Conservation (phyloP, 257 asterid genomes). For the Fraxinus excelsior region DNA sequence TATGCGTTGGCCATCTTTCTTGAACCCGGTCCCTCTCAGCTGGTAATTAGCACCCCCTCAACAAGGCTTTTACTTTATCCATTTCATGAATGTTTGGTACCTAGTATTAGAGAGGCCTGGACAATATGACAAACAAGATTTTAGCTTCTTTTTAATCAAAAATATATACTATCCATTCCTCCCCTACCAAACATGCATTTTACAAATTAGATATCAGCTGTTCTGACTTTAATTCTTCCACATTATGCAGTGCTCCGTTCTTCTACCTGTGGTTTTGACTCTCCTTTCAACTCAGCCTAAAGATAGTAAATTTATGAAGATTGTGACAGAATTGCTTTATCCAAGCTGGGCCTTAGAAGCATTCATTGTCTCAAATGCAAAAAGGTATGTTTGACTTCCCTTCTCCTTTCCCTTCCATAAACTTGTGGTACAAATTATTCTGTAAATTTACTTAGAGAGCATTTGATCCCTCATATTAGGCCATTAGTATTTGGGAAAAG, state of each 20-base stretch:
- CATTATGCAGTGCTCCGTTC: constrained; percentile 76
- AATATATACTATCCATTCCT: background rate
- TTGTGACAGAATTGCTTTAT: constrained; percentile 54
- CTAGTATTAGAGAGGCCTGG: background rate
- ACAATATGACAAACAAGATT: background rate
- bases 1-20: constrained; percentile 67
- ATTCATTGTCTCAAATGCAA: constrained; percentile 78
- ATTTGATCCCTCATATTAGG: background rate
- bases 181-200: background rate
- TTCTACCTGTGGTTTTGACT: constrained; percentile 89
- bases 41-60: constrained; percentile 42
- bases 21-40: constrained; percentile 78
- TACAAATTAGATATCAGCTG: constrained; percentile 1
- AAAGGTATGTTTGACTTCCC: constrained; percentile 42
- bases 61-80: constrained; percentile 7
- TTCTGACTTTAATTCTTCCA: constrained; percentile 12
- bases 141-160: background rate
- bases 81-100: background rate
- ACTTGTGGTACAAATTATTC: background rate
- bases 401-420: background rate
- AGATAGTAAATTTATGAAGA: constrained; percentile 43
- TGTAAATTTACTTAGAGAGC: background rate
- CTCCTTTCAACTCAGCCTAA: constrained; percentile 82
- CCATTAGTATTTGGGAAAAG: background rate
- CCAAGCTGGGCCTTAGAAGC: constrained; percentile 98